Conservation (phyloP, 2,329 filamentous ascomycete genomes). For the Penicillium sp. region DNA sequence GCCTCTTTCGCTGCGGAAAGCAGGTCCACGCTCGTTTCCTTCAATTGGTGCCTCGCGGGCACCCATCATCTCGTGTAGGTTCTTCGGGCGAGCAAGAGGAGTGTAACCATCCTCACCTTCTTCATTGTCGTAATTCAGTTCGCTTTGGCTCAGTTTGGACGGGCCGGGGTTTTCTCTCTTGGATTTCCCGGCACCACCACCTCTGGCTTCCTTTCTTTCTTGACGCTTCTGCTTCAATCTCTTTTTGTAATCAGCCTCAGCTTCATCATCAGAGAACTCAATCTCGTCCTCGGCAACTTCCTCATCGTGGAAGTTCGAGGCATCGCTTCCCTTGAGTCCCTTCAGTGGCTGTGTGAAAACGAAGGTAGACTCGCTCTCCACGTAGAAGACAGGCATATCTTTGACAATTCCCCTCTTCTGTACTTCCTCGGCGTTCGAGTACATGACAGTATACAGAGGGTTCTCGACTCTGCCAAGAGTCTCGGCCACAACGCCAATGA, state of each 20-base stretch:
- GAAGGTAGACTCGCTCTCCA: slow-evolving; percentile 72
- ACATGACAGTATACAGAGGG: slow-evolving; percentile 80
- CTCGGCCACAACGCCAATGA: slow-evolving; percentile 81
- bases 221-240: slow-evolving; percentile 65
- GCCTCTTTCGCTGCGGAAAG: slow-evolving; percentile 49
- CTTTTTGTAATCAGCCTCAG: slow-evolving; percentile 78
- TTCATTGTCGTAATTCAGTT: slow-evolving; percentile 66
- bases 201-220: slow-evolving; percentile 51
- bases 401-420: slow-evolving; percentile 63
- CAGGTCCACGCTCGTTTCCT: slow-evolving; percentile 33
- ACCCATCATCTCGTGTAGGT: slow-evolving; percentile 55
- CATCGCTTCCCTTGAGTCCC: slow-evolving; percentile 81
- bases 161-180: slow-evolving; percentile 37
- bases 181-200: slow-evolving; percentile 39
- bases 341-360: slow-evolving; percentile 84
- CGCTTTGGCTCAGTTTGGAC: slow-evolving; percentile 40
- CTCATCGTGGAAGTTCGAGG: slow-evolving; percentile 92
- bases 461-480: slow-evolving; percentile 81
- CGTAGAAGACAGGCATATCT: slow-evolving; percentile 74
- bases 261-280: slow-evolving; percentile 96
- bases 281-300: slow-evolving; percentile 81
- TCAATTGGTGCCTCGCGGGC: slow-evolving; percentile 38
- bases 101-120: slow-evolving; percentile 59
- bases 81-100: slow-evolving; percentile 65
- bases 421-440: slow-evolving; percentile 67